Evolutionary conservation across 2,329 filamentous ascomycete genomes (phyloP).

Genomic region (Tolypocladium pustulatum): DNA sequence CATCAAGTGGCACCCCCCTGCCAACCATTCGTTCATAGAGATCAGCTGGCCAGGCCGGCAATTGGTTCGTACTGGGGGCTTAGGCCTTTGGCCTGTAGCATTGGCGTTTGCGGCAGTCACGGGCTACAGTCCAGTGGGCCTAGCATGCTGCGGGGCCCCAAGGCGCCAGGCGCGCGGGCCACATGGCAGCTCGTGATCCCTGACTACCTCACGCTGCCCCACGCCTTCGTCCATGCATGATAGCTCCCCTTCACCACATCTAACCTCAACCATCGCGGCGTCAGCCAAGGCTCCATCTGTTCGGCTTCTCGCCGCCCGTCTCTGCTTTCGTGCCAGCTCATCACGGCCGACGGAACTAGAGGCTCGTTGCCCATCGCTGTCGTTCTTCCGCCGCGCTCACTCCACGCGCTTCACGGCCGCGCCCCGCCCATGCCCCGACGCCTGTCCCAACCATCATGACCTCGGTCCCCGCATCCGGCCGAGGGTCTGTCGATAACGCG

Average conservation of each 20-base stretch:
- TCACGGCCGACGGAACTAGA: not conserved
- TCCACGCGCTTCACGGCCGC: not conserved
- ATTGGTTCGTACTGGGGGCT: not conserved
- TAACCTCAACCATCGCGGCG: not conserved
- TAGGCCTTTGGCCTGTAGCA: not conserved
- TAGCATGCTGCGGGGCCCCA: not conserved
- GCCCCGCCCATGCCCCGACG: not conserved
- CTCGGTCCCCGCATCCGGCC: conserved; percentile 20
- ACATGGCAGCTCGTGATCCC: not conserved
- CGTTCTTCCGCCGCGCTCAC: not conserved
- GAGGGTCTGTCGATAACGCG: conserved; percentile 23
- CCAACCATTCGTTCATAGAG: not conserved
- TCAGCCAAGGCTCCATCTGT: not conserved
- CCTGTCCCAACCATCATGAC: conserved; percentile 1
- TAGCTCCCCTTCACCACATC: not conserved
- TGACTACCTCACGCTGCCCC: not conserved
- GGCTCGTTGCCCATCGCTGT: not conserved
- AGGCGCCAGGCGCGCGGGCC: not conserved
- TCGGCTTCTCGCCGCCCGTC: not conserved
- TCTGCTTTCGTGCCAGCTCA: not conserved
- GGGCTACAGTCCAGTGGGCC: not conserved
- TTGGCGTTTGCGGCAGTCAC: not conserved
- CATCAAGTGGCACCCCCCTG: not conserved
- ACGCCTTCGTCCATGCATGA: not conserved
- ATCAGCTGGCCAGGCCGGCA: not conserved